phyloP scores from a whole-genome alignment of 192 early-diverging fungal genomes.

The Backusella luteola region DNA sequence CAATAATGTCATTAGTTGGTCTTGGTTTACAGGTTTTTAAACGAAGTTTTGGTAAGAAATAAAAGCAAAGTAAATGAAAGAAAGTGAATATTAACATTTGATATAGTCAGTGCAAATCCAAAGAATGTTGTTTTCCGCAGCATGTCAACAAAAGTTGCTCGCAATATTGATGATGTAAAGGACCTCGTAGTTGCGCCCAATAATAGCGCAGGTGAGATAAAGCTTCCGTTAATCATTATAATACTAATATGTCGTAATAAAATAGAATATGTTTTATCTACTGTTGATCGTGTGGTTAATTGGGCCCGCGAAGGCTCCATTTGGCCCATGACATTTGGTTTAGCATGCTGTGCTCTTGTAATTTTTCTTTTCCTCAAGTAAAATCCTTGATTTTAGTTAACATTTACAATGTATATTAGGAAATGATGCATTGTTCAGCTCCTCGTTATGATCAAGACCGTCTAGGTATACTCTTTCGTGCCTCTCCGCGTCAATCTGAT shows the following conservation, averaged over 20 bases:
- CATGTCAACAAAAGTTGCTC: constrained; percentile 31
- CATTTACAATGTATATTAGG: constrained; percentile 38
- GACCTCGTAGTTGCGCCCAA: constrained; percentile 27
- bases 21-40: constrained; percentile 30
- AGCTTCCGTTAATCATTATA: neutral
- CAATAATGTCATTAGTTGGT: no score
- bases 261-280: constrained; percentile 84
- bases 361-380: neutral
- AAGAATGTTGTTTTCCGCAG: constrained; percentile 9
- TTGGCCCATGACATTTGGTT: constrained; percentile 85
- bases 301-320: constrained; percentile 92
- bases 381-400: neutral
- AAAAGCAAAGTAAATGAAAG: neutral
- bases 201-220: constrained; percentile 35
- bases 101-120: constrained; percentile 3
- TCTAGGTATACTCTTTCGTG: constrained; percentile 95
- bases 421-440: constrained; percentile 98
- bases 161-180: constrained; percentile 32
- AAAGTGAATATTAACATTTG: neutral
- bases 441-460: constrained; percentile 98
- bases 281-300: constrained; percentile 89
- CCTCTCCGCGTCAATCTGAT: constrained; percentile 95
- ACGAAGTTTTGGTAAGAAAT: constrained; percentile 27
- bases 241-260: neutral
- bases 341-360: constrained; percentile 89